phyloP scores from a whole-genome alignment of 768 basidiomycete species.

The Leccinum pellstonianum region DNA sequence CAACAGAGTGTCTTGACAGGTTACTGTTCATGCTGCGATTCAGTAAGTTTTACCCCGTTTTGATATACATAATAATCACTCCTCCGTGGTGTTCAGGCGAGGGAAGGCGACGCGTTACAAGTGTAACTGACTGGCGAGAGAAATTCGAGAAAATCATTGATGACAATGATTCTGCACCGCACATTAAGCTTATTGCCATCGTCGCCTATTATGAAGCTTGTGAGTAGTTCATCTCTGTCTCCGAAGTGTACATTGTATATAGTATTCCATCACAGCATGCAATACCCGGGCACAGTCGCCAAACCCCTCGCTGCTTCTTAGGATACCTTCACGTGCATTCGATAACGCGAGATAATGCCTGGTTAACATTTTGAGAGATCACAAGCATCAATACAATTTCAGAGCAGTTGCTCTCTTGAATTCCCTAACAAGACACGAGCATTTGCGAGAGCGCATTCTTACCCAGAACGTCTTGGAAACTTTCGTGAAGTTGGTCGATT shows the following conservation, averaged over 20 bases:
- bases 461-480: slow-evolving; percentile 11
- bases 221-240: slow-evolving; percentile 1
- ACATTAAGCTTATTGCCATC: background rate
- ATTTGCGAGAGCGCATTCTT: slow-evolving; percentile 17
- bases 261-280: slow-evolving; percentile 8
- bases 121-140: background rate
- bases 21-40: background rate
- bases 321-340: background rate
- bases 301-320: background rate
- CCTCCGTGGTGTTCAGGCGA: background rate
- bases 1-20: background rate
- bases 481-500: slow-evolving; percentile 18
- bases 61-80: background rate
- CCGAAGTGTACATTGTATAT: no score
- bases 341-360: slow-evolving; percentile 18
- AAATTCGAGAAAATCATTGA: background rate
- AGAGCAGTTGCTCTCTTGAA: slow-evolving; percentile 24
- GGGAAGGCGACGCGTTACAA: background rate
- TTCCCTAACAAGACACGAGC: slow-evolving; percentile 18
- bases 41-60: background rate
- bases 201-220: slow-evolving; percentile 20
- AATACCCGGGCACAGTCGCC: background rate
- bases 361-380: slow-evolving; percentile 5
- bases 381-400: slow-evolving; percentile 17
- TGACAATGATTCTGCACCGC: background rate